Base-by-base conservation (phyloP, 192 early-diverging fungal genomes). In the Linnemannia exigua region DNA sequence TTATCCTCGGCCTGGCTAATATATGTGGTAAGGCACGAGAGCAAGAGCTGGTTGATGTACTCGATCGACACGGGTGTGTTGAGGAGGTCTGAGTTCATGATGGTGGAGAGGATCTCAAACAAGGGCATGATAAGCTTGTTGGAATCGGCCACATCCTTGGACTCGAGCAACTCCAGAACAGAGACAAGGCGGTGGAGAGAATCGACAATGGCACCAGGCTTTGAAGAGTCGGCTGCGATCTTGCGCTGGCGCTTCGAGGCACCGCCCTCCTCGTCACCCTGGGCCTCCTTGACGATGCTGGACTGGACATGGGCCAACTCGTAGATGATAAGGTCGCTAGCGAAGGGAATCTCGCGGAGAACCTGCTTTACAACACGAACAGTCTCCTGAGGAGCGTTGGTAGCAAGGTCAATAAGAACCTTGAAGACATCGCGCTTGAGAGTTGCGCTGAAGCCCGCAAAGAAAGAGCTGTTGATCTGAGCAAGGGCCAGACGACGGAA, bases 11-110 rank as follows among this genome's bases (percentile, higher is more conserved):
- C 84, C 31, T 77, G 70, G 6, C 92, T 90, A 37, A 94, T 81
- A 61, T 93, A 89, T 17, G 88, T 88, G 3, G 92, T 92, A 73
- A 95, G 81, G 52, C 93, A 90, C 4, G 92, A 91, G 37, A 99
- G 93, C 63, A 95, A 89, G 37, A 98, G 87, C 88, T 99, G 97
- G 88, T 95, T 96, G 48, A 95, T 87, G 87, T 98, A 98, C 76
- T 98, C 97, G 52, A 95, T 78, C 37, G 94, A 92, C 1, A 93
- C 89, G 12, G 90, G 91, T 16, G 88, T 54, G 61, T 88, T 88
- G 36, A 82, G 80, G 22, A 89, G 76, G 19, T 89, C 88, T 31
- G 89, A 87, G 48, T 91, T 90, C 66, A 95, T 86, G 66, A 98
- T 88, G 22, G 87, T 90, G 0, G 90, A 88, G n/a, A 98, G 87